Conservation (phyloP, 805 yeast species). For the Ogataea parapolymorpha region DNA sequence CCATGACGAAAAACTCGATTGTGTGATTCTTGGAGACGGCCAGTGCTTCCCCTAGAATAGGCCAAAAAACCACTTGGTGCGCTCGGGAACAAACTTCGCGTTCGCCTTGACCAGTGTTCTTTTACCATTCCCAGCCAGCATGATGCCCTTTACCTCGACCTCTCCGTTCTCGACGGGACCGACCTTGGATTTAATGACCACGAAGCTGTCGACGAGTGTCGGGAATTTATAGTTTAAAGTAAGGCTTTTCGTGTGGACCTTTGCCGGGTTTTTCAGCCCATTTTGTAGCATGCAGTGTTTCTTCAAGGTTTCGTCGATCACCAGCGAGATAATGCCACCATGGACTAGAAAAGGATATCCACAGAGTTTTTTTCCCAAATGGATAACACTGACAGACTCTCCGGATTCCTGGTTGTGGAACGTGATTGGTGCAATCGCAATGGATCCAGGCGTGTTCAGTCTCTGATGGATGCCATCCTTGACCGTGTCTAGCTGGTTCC, state of each 20-base stretch:
- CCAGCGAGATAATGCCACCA: slow-evolving; percentile 83
- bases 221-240: slow-evolving; percentile 62
- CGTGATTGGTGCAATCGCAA: slow-evolving; percentile 68
- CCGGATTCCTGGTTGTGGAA: slow-evolving; percentile 54
- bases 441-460: slow-evolving; percentile 71
- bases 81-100: slow-evolving; percentile 38
- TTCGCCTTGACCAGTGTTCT: slow-evolving; percentile 54
- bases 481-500: slow-evolving; percentile 45
- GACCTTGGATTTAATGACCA: slow-evolving; percentile 56
- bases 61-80: slow-evolving; percentile 6
- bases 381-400: slow-evolving; percentile 65
- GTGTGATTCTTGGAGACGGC: slow-evolving; percentile 40
- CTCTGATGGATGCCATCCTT: slow-evolving; percentile 42
- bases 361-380: slow-evolving; percentile 71
- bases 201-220: slow-evolving; percentile 73
- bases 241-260: slow-evolving; percentile 45
- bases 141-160: slow-evolving; percentile 45
- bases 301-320: slow-evolving; percentile 73
- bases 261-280: slow-evolving; percentile 32
- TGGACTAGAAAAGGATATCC: slow-evolving; percentile 88
- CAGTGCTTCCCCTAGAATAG: slow-evolving; percentile 1
- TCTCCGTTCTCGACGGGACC: slow-evolving; percentile 30
- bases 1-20: slow-evolving; percentile 63
- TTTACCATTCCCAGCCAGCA: slow-evolving; percentile 49
- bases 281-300: slow-evolving; percentile 22